A percentile compares a stretch with the other conserved stretches of the same genome.
These are phyloP conservation scores for Candida gorgasii DNA, from an alignment of 805 yeast species.

Conservation along the genomic window DNA sequence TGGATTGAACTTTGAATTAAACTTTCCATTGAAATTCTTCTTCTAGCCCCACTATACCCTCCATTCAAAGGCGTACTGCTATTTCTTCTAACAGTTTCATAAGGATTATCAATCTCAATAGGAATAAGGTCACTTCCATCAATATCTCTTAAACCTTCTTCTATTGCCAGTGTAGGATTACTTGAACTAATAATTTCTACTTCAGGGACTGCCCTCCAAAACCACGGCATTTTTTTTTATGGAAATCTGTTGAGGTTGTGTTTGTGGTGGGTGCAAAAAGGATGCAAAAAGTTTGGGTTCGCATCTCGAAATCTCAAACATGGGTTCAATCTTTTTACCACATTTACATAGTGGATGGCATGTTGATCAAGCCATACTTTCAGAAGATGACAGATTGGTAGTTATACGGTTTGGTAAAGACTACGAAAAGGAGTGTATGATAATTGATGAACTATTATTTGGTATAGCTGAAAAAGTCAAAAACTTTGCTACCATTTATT, in stretches of 20 bases:
- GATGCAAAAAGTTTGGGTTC: slow-evolving; percentile 4
- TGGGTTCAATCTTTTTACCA: slow-evolving; percentile 84
- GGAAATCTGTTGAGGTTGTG: neutral
- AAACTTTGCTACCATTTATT: slow-evolving; percentile 84
- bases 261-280: slow-evolving; percentile 14
- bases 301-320: slow-evolving; percentile 22
- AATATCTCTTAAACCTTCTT: slow-evolving; percentile 12
- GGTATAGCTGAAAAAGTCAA: slow-evolving; percentile 79
- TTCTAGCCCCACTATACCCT: no score
- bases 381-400: slow-evolving; percentile 87
- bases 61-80: no score
- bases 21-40: no score
- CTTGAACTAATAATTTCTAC: slow-evolving; percentile 7
- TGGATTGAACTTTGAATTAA: no score
- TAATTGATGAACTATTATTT: slow-evolving; percentile 85
- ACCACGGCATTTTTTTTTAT: neutral
- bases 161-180: slow-evolving; percentile 7
- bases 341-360: slow-evolving; percentile 90
- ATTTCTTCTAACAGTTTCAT: no score
- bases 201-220: slow-evolving; percentile 1
- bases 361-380: slow-evolving; percentile 93
- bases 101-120: no score
- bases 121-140: no score
- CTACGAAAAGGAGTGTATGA: slow-evolving; percentile 73
- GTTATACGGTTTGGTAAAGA: slow-evolving; percentile 88